Evolutionary conservation across 441 rosid genomes (phyloP).

Genomic region (Corymbia calophylla): DNA sequence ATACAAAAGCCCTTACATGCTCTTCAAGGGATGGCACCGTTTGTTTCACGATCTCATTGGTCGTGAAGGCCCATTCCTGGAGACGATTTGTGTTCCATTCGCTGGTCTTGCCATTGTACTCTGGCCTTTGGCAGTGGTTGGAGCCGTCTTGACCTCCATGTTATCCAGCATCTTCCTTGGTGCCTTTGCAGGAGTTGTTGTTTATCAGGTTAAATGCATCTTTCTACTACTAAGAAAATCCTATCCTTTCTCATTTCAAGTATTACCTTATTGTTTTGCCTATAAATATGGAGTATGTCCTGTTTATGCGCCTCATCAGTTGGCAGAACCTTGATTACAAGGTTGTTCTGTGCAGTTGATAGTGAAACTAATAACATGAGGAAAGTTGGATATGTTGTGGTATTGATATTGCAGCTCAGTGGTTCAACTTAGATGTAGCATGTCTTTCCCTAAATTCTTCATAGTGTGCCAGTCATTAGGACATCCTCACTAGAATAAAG

Average conservation of each 20-base stretch:
- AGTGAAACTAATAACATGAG: background rate
- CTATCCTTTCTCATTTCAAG: background rate
- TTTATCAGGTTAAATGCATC: constrained; percentile 57
- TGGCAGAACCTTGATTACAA: background rate
- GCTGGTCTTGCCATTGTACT: constrained; percentile 91
- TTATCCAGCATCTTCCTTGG: constrained; percentile 80
- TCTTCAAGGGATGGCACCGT: constrained; percentile 91
- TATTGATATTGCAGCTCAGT: background rate
- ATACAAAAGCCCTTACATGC: constrained; percentile 84
- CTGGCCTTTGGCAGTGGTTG: constrained; percentile 92
- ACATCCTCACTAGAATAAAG: background rate
- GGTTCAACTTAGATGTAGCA: background rate
- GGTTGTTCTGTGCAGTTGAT: background rate
- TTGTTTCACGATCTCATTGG: constrained; percentile 91
- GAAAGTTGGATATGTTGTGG: background rate
- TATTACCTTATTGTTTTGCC: background rate
- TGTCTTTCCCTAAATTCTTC: background rate
- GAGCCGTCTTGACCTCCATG: constrained; percentile 77
- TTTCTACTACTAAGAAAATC: background rate
- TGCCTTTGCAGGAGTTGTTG: constrained; percentile 66
- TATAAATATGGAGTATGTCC: background rate
- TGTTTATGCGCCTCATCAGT: background rate
- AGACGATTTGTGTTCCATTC: constrained; percentile 92
- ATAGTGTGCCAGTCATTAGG: background rate
- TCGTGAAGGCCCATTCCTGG: constrained; percentile 98